Percentiles rank a stretch among this genome's conserved stretches.
Evolutionary conservation across 75 land plant species (phyloP).

Genomic region (Picea glauca): DNA sequence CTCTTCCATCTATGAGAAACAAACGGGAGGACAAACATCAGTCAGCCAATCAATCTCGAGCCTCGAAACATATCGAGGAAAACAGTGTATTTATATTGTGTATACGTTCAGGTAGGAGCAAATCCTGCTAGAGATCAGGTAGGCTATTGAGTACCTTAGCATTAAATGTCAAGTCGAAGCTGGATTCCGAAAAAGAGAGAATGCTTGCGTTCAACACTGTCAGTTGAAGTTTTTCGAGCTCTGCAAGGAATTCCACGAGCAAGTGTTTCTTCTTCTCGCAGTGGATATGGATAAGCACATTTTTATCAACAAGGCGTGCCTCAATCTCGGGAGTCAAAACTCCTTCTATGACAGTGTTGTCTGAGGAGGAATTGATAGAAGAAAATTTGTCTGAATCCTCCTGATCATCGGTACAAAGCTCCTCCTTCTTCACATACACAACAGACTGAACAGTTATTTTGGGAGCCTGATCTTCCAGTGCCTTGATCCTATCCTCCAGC

Average conservation of each 20-base stretch:
- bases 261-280: slow-evolving; percentile 56
- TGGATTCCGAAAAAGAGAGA: slow-evolving; percentile 51
- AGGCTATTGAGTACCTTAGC: slow-evolving; percentile 41
- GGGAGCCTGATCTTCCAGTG: slow-evolving; percentile 28
- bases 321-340: slow-evolving; percentile 49
- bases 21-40: too few relatives aligned
- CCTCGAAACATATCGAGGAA: too few relatives aligned
- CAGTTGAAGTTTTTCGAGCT: slow-evolving; percentile 58
- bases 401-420: neutral
- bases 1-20: neutral
- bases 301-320: slow-evolving; percentile 45
- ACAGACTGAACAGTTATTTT: slow-evolving; percentile 27
- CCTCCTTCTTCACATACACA: slow-evolving; percentile 9
- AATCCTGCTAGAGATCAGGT: neutral
- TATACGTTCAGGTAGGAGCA: too few relatives aligned
- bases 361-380: neutral
- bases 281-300: slow-evolving; percentile 57
- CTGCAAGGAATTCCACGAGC: slow-evolving; percentile 40
- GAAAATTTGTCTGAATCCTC: neutral
- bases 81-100: too few relatives aligned
- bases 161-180: slow-evolving; percentile 52
- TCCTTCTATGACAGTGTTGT: neutral
- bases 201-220: slow-evolving; percentile 36
- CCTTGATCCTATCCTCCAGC: slow-evolving; percentile 36
- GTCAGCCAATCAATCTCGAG: neutral